Percentiles rank a stretch among this genome's conserved stretches.
Evolutionary conservation across 192 early-diverging fungal species (phyloP).

Genomic region (Glomus cerebriforme): DNA sequence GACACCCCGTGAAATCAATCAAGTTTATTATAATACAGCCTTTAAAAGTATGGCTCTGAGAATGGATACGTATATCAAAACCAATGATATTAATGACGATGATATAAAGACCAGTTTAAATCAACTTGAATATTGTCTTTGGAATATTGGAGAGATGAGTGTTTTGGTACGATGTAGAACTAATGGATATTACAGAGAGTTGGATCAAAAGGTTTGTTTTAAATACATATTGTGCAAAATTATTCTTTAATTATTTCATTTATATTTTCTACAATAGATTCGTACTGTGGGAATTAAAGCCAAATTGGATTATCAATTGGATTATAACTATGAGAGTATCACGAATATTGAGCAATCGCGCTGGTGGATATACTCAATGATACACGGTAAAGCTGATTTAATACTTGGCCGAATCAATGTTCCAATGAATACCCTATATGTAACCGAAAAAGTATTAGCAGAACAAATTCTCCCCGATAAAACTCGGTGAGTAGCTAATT

Average conservation of each 20-base stretch:
- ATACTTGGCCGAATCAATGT: constrained; percentile 40
- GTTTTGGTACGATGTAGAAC: constrained; percentile 35
- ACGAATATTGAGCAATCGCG: constrained; percentile 35
- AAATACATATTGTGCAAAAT: background rate
- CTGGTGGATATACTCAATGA: constrained; percentile 39
- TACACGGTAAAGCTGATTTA: constrained; percentile 38
- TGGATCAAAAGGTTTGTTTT: background rate
- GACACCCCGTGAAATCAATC: constrained; percentile 29
- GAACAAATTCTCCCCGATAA: constrained; percentile 38
- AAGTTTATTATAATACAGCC: constrained; percentile 30
- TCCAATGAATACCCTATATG: constrained; percentile 25
- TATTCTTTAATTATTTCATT: no score
- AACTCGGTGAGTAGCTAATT: constrained; percentile 29
- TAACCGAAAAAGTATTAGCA: constrained; percentile 35
- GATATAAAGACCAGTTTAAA: background rate
- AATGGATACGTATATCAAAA: background rate
- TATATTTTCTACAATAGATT: constrained; percentile 15
- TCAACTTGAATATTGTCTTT: constrained; percentile 26
- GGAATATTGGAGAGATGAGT: constrained; percentile 39
- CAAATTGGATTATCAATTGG: constrained; percentile 43
- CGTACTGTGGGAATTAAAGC: constrained; percentile 34
- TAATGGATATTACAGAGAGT: constrained; percentile 19
- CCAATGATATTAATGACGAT: background rate
- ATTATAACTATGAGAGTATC: constrained; percentile 33
- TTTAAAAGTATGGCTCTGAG: constrained; percentile 29